phyloP scores from a whole-genome alignment of 495 filamentous ascomycete genomes.

The Chaetomidium leptoderma region DNA sequence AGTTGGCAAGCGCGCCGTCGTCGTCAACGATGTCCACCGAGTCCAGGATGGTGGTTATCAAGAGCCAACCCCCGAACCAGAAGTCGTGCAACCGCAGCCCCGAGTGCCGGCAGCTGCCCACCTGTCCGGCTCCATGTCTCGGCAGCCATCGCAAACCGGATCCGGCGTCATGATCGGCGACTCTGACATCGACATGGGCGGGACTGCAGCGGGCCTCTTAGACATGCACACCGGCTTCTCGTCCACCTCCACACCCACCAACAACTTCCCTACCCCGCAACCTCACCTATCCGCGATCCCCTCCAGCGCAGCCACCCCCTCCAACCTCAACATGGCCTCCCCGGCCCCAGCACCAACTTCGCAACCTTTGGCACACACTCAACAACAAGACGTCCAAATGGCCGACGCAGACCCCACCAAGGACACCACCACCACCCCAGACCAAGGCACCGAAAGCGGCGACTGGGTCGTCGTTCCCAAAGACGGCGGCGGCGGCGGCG shows the following conservation, averaged over 20 bases:
- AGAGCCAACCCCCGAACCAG: slow-evolving; percentile 48
- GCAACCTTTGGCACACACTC: slow-evolving; percentile 5
- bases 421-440: slow-evolving; percentile 28
- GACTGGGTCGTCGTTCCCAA: slow-evolving; percentile 56
- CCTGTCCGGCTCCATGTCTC: slow-evolving; percentile 35
- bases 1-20: slow-evolving; percentile 52
- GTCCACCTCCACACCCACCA: slow-evolving; percentile 46
- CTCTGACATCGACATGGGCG: slow-evolving; percentile 63
- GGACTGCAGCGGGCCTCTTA: slow-evolving; percentile 56
- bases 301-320: slow-evolving; percentile 48
- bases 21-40: slow-evolving; percentile 59
- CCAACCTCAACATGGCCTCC: slow-evolving; percentile 36
- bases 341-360: slow-evolving; percentile 25
- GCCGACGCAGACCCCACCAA: slow-evolving; percentile 27
- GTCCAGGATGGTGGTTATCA: slow-evolving; percentile 67
- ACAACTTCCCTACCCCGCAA: slow-evolving; percentile 46
- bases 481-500: too few relatives aligned
- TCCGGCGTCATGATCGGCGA: slow-evolving; percentile 52
- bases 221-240: slow-evolving; percentile 58
- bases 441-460: slow-evolving; percentile 43
- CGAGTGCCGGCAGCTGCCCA: not conserved
- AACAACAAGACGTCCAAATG: slow-evolving; percentile 35
- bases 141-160: slow-evolving; percentile 45
- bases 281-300: slow-evolving; percentile 38
- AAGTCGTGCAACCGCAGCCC: slow-evolving; percentile 13